Percentiles rank a stretch among this genome's conserved stretches.
Conservation (phyloP, 2,329 filamentous ascomycete species). For the Apiospora arundinis region DNA sequence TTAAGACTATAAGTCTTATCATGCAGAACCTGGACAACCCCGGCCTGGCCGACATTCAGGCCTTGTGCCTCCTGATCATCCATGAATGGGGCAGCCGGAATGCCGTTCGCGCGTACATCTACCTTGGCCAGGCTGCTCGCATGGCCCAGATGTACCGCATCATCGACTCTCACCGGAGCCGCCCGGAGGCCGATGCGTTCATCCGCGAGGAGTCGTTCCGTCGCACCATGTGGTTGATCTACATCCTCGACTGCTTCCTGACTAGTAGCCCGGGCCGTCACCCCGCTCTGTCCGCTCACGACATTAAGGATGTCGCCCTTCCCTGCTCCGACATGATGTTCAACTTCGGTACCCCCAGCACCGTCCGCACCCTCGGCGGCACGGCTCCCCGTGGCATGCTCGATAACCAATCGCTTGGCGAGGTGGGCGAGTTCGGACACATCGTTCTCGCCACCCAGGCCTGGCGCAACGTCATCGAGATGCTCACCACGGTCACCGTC, state of each 20-base stretch:
- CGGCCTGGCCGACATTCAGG: constrained; percentile 65
- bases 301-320: constrained; percentile 61
- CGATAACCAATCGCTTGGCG: constrained; percentile 49
- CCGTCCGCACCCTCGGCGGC: constrained; percentile 61
- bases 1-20: constrained; percentile 62
- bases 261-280: constrained; percentile 67
- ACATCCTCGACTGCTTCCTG: constrained; percentile 67
- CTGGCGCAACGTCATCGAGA: constrained; percentile 67
- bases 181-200: constrained; percentile 62
- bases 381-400: constrained; percentile 45
- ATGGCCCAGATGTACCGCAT: constrained; percentile 71
- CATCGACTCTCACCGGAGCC: constrained; percentile 59
- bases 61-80: constrained; percentile 65
- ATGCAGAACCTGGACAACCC: constrained; percentile 66
- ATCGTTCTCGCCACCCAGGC: constrained; percentile 66
- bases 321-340: constrained; percentile 68
- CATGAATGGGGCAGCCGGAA: constrained; percentile 69
- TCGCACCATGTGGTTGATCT: constrained; percentile 67
- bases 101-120: constrained; percentile 67
- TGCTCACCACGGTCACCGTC: constrained; percentile 61
- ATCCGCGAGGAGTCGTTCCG: constrained; percentile 67
- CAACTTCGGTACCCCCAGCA: constrained; percentile 66
- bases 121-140: constrained; percentile 66
- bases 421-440: constrained; percentile 67
- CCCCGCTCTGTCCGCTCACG: constrained; percentile 60